phyloP scores from a whole-genome alignment of 768 basidiomycete species.

The Serendipita sp. region DNA sequence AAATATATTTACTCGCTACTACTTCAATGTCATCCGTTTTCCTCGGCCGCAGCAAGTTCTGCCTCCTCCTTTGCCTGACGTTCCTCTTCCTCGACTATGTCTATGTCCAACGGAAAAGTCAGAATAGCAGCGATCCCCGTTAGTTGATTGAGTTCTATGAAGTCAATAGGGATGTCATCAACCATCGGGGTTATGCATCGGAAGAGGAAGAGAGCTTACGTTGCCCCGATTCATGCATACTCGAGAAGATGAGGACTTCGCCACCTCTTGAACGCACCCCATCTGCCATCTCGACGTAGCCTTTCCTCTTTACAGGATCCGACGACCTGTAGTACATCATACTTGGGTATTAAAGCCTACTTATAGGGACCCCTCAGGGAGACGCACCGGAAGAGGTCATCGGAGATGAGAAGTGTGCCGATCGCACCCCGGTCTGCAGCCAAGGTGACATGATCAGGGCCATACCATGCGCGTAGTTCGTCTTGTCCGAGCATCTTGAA shows the following conservation, averaged over 20 bases:
- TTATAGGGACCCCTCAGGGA: not conserved
- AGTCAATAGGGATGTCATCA: not conserved
- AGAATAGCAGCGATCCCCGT: conserved; percentile 92
- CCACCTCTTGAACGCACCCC: conserved; percentile 75
- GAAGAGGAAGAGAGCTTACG: conserved; percentile 35
- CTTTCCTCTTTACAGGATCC: conserved; percentile 59
- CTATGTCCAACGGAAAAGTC: conserved; percentile 89
- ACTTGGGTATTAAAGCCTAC: not conserved
- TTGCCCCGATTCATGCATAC: conserved; percentile 99
- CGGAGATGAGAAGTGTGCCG: conserved; percentile 86
- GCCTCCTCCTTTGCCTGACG: conserved; percentile 31
- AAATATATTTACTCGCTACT: too few relatives aligned
- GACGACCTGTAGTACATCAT: conserved; percentile 39
- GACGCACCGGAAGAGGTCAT: conserved; percentile 74
- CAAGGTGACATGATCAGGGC: conserved; percentile 80
- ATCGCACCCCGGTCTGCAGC: conserved; percentile 89
- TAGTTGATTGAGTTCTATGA: conserved; percentile 79
- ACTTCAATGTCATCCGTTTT: not conserved
- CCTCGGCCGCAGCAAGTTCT: not conserved
- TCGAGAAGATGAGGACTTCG: conserved; percentile 93
- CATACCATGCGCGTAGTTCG: conserved; percentile 97
- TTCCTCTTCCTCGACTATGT: conserved; percentile 90
- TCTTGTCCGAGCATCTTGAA: conserved; percentile 94
- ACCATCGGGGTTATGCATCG: not conserved
- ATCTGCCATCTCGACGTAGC: conserved; percentile 78